Evolutionary conservation across 2,329 filamentous ascomycete genomes (phyloP).

Genomic region (Geoglossum cookeanum): DNA sequence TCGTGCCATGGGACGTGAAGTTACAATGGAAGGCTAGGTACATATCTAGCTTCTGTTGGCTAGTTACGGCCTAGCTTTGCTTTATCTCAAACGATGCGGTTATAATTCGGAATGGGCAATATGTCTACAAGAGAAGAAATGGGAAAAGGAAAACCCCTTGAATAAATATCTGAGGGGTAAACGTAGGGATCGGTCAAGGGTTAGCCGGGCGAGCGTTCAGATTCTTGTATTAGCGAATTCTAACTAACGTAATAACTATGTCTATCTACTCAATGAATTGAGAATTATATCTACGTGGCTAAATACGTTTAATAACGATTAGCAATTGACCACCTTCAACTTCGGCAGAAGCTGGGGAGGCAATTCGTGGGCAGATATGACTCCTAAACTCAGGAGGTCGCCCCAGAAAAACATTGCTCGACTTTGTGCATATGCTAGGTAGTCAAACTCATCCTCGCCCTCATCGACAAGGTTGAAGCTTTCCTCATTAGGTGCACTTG

Average conservation of each 20-base stretch:
- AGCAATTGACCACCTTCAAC: conserved; percentile 54
- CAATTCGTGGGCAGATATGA: conserved; percentile 58
- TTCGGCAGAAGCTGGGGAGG: conserved; percentile 43
- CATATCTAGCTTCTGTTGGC: conserved; percentile 6
- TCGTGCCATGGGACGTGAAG: background rate
- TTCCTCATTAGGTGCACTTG: conserved; percentile 12
- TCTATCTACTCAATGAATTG: background rate
- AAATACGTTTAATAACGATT: background rate
- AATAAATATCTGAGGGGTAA: conserved; percentile 24
- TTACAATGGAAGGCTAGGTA: background rate
- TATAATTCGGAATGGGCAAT: conserved; percentile 49
- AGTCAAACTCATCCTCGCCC: conserved; percentile 70
- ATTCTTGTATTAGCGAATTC: conserved; percentile 9
- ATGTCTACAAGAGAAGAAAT: conserved; percentile 53
- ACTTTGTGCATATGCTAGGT: conserved; percentile 78
- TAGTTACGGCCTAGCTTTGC: conserved; percentile 47
- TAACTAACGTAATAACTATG: background rate
- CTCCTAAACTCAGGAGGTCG: conserved; percentile 58
- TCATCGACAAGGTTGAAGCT: conserved; percentile 26
- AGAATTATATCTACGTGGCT: background rate
- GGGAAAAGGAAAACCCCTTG: conserved; percentile 51
- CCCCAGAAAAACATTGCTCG: conserved; percentile 89
- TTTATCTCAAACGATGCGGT: conserved; percentile 52
- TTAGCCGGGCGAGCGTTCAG: conserved; percentile 13
- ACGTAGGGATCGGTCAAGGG: conserved; percentile 11